phyloP scores from a whole-genome alignment of 257 asterid genomes.

The Penstemon eatonii region DNA sequence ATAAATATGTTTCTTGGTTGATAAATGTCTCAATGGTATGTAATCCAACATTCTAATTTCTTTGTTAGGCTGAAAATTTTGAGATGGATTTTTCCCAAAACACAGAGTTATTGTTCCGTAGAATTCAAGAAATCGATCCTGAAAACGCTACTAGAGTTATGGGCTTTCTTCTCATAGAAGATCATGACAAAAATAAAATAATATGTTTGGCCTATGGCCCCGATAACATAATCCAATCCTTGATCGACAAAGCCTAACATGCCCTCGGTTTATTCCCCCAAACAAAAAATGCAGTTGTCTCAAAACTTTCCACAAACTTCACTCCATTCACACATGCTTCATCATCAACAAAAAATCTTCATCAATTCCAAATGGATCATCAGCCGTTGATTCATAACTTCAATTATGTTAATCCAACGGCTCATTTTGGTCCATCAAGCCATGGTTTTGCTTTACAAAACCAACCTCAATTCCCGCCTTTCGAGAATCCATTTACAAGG shows the following conservation, averaged over 20 bases:
- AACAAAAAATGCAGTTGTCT: background rate
- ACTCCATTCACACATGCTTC: constrained; percentile 26
- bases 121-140: too few relatives aligned
- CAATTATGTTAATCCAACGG: background rate
- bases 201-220: constrained; percentile 1
- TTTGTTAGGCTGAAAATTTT: too few relatives aligned
- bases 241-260: constrained; percentile 20
- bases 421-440: constrained; percentile 5
- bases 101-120: too few relatives aligned
- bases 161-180: too few relatives aligned
- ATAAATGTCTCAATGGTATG: too few relatives aligned
- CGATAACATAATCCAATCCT: constrained; percentile 7
- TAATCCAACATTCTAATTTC: too few relatives aligned
- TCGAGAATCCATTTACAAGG: background rate
- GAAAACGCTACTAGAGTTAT: too few relatives aligned
- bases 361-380: constrained; percentile 7
- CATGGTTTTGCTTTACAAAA: background rate
- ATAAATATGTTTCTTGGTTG: too few relatives aligned
- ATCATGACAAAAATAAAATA: too few relatives aligned
- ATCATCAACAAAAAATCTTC: background rate
- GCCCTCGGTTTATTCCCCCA: constrained; percentile 9
- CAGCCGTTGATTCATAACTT: background rate
- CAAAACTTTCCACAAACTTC: constrained; percentile 8
- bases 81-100: too few relatives aligned
- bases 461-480: constrained; percentile 6